These are phyloP conservation scores for Penicillium paradoxum DNA, from an alignment of 495 filamentous ascomycete genomes.

Conservation along the genomic window DNA sequence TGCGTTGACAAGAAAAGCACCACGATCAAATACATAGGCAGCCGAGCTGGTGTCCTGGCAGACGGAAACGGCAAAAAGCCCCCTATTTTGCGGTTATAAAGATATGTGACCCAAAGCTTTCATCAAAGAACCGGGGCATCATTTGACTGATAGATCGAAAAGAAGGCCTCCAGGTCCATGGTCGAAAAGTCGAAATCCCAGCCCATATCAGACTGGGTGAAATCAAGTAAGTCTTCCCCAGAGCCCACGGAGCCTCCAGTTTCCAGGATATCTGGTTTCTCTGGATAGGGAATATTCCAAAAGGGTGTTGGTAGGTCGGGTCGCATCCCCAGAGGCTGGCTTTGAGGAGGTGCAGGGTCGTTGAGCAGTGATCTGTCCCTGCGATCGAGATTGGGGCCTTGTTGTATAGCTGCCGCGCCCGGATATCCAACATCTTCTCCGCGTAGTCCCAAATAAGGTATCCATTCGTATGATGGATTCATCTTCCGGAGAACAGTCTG, in stretches of 20 bases:
- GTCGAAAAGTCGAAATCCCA: constrained; percentile 46
- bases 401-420: background rate
- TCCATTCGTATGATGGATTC: constrained; percentile 34
- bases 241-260: constrained; percentile 26
- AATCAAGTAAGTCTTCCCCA: constrained; percentile 35
- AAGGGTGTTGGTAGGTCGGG: constrained; percentile 21
- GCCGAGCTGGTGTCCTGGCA: too few species aligned
- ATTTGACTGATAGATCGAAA: constrained; percentile 31
- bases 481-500: constrained; percentile 33
- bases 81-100: background rate
- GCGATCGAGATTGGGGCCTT: background rate
- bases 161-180: constrained; percentile 42
- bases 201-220: constrained; percentile 42
- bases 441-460: background rate
- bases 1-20: too few species aligned
- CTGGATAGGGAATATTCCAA: constrained; percentile 18
- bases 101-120: background rate
- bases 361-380: background rate
- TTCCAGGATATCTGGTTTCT: constrained; percentile 19
- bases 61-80: too few species aligned
- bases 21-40: too few species aligned
- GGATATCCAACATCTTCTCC: background rate
- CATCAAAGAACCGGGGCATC: constrained; percentile 8
- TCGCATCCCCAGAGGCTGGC: background rate
- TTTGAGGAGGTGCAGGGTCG: background rate